Evolutionary conservation across 495 filamentous ascomycete species (phyloP), one percentile per base, ranked within the genome.

Genomic region (Bombardia bombarda): DNA sequence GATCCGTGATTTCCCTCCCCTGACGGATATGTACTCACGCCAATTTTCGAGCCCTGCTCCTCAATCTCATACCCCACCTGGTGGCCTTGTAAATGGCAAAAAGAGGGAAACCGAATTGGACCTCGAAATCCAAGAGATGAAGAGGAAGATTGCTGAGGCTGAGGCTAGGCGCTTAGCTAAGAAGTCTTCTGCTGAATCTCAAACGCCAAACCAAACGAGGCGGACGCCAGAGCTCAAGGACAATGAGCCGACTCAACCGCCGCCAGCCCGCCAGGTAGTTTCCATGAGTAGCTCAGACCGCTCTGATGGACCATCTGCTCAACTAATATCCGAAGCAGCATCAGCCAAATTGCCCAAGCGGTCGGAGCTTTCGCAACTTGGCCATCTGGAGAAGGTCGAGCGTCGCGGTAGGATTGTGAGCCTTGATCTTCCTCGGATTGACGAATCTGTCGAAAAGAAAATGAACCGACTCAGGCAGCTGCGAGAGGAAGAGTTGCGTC

Each of bases 91-190:
- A 9, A 47, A 46, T 37, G 42, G 31, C 21, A 51, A 36, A 28
- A 45, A 34, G 24, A 40, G 45, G 21, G 62, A 63, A 36, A 77
- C 80, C 24, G 73, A 82, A 35, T 70, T 95, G 7, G 71, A 77
- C 38, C 48, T 68, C 18, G 75, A 82, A 45, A 90, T 95, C 38
- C 75, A 85, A 56, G 72, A 73, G 30, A 77, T 90, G 69, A 86
- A 78, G 49, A 75, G 75, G 56, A 81, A 73, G 42, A 90, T 95
- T 57, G 84, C 82, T 13, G 81, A 87, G 53, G 72, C 80, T 26
- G 86, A 93, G 58, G 74, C 83, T 24, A 76, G 73, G 45, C 66
- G 67, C 26, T 79, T 73, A 50, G 58, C 70, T 21, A 67, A 58
- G 40, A 48, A 55, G 25, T 37, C 43, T 9, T 52, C 53, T 3